phyloP scores from a whole-genome alignment of 257 asterid genomes.

The Solanum okadae region DNA sequence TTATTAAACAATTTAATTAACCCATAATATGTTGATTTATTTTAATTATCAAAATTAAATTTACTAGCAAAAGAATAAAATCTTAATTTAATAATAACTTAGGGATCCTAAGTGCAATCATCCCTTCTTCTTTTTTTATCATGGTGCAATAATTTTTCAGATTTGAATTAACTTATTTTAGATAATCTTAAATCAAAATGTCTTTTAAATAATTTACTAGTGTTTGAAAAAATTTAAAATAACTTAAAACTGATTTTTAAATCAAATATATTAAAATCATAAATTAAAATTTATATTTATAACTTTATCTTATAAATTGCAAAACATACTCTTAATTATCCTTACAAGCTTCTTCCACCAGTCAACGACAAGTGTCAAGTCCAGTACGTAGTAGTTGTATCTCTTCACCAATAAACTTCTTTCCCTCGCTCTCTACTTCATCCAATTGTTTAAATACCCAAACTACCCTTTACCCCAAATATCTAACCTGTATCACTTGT shows the following conservation, averaged over 20 bases:
- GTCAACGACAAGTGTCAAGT: background rate
- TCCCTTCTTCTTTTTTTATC: background rate
- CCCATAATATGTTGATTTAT: background rate
- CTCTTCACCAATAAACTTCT: background rate
- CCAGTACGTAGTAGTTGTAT: background rate
- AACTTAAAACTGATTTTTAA: background rate
- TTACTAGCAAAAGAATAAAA: background rate
- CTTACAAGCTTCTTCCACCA: background rate
- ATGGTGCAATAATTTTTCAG: background rate
- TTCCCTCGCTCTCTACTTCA: background rate
- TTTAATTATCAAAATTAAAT: background rate
- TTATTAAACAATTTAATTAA: background rate
- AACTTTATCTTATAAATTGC: background rate
- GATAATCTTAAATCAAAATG: background rate
- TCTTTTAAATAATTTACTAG: background rate
- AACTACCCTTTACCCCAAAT: background rate
- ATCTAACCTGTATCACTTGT: background rate
- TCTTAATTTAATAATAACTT: background rate
- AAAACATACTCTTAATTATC: background rate
- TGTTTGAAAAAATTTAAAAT: background rate
- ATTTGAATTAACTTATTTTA: background rate
- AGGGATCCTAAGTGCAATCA: background rate
- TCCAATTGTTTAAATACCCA: background rate
- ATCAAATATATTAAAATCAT: too few species aligned
- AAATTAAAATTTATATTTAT: too few species aligned